A percentile compares a stretch with the other conserved stretches of the same genome.
These are phyloP conservation scores for Lecanoromycetidae sp. DNA, from an alignment of 2,329 filamentous ascomycete genomes.

Conservation along the genomic window DNA sequence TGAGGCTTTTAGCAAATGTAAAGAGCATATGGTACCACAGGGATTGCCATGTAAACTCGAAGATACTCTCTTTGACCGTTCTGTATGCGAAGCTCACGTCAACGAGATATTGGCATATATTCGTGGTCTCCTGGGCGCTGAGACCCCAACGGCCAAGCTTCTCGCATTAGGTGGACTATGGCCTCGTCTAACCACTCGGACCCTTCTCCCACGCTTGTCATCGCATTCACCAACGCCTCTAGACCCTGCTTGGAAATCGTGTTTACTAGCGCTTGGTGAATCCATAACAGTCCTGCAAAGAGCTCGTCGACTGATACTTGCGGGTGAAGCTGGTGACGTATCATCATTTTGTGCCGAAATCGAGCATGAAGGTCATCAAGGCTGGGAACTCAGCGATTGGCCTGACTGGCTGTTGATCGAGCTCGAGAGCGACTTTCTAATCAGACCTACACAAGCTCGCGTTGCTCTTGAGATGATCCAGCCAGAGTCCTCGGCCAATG, in stretches of 20 bases:
- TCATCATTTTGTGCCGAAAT: slow-evolving; percentile 25
- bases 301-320: slow-evolving; percentile 21
- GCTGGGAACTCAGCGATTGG: slow-evolving; percentile 40
- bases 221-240: background rate
- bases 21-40: background rate
- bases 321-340: background rate
- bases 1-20: background rate
- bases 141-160: background rate
- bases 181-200: background rate
- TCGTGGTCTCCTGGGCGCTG: background rate
- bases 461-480: slow-evolving; percentile 47
- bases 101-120: background rate
- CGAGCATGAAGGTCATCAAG: slow-evolving; percentile 40
- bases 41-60: background rate
- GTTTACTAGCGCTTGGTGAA: slow-evolving; percentile 18
- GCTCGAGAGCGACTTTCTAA: slow-evolving; percentile 49
- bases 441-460: slow-evolving; percentile 47
- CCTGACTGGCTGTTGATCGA: slow-evolving; percentile 55
- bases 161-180: background rate
- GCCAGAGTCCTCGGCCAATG: slow-evolving; percentile 1
- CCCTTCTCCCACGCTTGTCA: background rate
- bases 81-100: background rate
- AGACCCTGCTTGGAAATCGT: background rate
- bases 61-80: background rate
- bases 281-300: slow-evolving; percentile 25